These are phyloP conservation scores for Exophiala sp. DNA, from an alignment of 2,329 filamentous ascomycete genomes.

Conservation along the genomic window DNA sequence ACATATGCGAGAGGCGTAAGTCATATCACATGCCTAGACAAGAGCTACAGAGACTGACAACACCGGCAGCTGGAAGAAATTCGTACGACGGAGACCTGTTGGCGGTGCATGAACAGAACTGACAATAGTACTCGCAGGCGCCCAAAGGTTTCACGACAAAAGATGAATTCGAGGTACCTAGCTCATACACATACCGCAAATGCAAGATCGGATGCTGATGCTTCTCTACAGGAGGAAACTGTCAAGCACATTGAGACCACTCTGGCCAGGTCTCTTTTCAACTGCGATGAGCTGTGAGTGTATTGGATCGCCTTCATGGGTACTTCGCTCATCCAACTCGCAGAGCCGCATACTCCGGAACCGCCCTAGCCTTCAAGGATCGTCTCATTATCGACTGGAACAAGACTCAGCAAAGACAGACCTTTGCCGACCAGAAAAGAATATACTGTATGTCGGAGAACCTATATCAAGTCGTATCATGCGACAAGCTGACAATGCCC, in stretches of 20 bases:
- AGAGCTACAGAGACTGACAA: conserved; percentile 41
- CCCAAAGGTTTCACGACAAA: conserved; percentile 69
- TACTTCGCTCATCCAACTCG: conserved; percentile 1
- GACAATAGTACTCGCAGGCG: conserved; percentile 42
- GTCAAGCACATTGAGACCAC: conserved; percentile 96
- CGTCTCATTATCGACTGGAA: conserved; percentile 95
- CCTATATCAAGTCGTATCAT: background rate
- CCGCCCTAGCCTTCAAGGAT: conserved; percentile 87
- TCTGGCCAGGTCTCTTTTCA: conserved; percentile 91
- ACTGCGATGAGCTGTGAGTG: conserved; percentile 77
- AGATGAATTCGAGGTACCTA: conserved; percentile 68
- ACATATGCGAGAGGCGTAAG: conserved; percentile 77
- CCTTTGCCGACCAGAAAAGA: conserved; percentile 82
- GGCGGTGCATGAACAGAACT: background rate
- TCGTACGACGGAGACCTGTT: conserved; percentile 6
- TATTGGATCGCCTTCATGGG: background rate
- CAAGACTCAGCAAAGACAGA: conserved; percentile 94
- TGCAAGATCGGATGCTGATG: conserved; percentile 4
- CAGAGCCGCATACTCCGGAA: conserved; percentile 82
- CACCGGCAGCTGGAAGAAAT: conserved; percentile 54
- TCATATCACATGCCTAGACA: conserved; percentile 67
- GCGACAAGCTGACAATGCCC: conserved; percentile 9
- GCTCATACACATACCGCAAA: background rate
- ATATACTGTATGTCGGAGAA: conserved; percentile 67
- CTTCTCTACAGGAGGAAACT: conserved; percentile 62